Conservation (phyloP, 139 green algal species). For the Cymbomonas tetramitiformis region DNA sequence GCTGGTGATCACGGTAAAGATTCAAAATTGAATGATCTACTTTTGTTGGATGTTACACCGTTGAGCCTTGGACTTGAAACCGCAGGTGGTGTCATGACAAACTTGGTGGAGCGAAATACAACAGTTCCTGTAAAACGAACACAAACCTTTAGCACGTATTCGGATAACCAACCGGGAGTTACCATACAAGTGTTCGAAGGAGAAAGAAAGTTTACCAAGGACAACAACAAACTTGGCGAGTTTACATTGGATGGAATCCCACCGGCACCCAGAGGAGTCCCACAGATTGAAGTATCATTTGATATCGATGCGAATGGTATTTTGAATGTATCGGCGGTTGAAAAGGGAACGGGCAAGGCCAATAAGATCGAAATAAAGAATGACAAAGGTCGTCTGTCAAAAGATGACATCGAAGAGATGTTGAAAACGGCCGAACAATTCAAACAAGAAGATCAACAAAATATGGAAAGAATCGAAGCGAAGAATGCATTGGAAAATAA, state of each 20-base stretch:
- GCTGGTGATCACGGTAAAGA: slow-evolving; percentile 32
- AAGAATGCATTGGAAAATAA: slow-evolving; percentile 63
- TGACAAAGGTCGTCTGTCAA: slow-evolving; percentile 12
- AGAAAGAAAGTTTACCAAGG: slow-evolving; percentile 11
- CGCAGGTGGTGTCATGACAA: slow-evolving; percentile 15
- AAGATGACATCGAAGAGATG: slow-evolving; percentile 22
- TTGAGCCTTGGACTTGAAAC: slow-evolving; percentile 26
- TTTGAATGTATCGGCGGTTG: slow-evolving; percentile 11
- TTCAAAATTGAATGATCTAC: slow-evolving; percentile 8
- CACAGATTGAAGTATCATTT: slow-evolving; percentile 22
- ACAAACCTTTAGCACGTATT: slow-evolving; percentile 21
- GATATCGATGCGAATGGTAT: slow-evolving; percentile 23
- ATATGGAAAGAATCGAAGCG: slow-evolving; percentile 46
- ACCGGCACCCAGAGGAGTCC: slow-evolving; percentile 9
- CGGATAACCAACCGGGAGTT: slow-evolving; percentile 21
- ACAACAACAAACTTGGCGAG: slow-evolving; percentile 23
- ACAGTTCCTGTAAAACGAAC: slow-evolving; percentile 19
- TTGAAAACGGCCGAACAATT: slow-evolving; percentile 42
- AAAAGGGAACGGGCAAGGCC: slow-evolving; percentile 13
- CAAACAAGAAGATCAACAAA: slow-evolving; percentile 36
- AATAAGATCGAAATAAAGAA: slow-evolving; percentile 15
- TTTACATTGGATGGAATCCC: slow-evolving; percentile 21
- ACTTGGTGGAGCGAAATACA: slow-evolving; percentile 24
- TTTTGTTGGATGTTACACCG: slow-evolving; percentile 28
- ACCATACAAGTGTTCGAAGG: slow-evolving; percentile 25